Conservation (phyloP, 2,329 filamentous ascomycete species). For the Fusarium sp. region DNA sequence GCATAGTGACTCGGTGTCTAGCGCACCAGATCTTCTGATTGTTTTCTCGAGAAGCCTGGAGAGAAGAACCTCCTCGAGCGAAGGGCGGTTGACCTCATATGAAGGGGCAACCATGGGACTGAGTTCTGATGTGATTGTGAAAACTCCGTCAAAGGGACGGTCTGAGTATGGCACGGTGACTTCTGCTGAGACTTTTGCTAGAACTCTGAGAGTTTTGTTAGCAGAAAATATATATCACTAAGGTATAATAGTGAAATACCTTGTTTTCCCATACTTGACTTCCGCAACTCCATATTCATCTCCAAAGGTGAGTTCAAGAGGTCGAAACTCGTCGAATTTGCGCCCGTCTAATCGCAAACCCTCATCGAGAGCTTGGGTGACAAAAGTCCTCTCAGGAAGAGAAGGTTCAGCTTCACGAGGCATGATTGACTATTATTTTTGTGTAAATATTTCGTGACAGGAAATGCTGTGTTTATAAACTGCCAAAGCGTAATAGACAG, state of each 20-base stretch:
- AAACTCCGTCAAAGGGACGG: constrained; percentile 93
- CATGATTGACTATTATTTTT: constrained; percentile 64
- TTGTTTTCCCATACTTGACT: constrained; percentile 88
- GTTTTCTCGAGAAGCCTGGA: constrained; percentile 94
- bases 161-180: constrained; percentile 87
- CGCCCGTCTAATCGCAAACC: constrained; percentile 87
- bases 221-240: background rate
- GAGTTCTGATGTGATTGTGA: constrained; percentile 90
- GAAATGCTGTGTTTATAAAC: background rate
- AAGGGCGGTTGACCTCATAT: constrained; percentile 86
- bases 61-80: constrained; percentile 84
- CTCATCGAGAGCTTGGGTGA: constrained; percentile 83
- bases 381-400: constrained; percentile 86
- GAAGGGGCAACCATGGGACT: constrained; percentile 91
- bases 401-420: constrained; percentile 93
- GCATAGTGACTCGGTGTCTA: constrained; percentile 96
- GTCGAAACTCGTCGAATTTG: constrained; percentile 80
- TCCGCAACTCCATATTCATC: constrained; percentile 92
- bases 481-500: constrained; percentile 9
- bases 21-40: constrained; percentile 87
- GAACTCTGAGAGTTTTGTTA: constrained; percentile 65
- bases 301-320: constrained; percentile 82
- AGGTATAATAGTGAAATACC: constrained; percentile 59
- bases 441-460: constrained; percentile 8
- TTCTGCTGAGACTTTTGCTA: constrained; percentile 87